Conservation (phyloP, 2,329 filamentous ascomycete genomes). For the Cladorrhinum sp. region DNA sequence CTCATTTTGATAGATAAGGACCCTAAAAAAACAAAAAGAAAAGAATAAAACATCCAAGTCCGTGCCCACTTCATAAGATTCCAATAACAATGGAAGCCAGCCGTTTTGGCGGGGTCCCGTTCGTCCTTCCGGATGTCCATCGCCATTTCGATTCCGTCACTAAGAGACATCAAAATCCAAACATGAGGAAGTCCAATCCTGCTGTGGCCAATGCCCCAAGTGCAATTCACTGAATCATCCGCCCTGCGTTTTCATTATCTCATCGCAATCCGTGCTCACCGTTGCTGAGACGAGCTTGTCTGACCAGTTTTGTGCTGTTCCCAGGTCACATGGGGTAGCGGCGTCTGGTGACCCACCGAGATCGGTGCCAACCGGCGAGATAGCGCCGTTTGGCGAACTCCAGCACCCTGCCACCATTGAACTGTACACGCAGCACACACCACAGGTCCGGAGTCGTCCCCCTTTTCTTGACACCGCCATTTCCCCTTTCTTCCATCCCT, state of each 20-base stretch:
- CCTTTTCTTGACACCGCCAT: constrained; percentile 26
- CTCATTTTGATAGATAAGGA: too few species aligned
- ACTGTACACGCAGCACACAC: neutral
- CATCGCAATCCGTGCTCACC: neutral
- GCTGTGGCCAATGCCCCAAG: neutral
- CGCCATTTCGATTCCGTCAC: neutral
- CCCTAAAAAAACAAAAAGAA: too few species aligned
- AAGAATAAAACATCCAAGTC: neutral
- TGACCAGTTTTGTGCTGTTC: neutral
- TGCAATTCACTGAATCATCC: neutral
- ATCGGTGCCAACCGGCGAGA: constrained; percentile 22
- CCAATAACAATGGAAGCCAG: neutral
- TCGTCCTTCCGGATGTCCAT: too few species aligned
- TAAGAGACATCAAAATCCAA: too few species aligned
- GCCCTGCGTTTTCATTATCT: neutral
- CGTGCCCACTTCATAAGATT: constrained; percentile 3
- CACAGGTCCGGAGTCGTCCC: neutral
- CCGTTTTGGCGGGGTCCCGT: neutral
- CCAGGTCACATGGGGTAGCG: constrained; percentile 21
- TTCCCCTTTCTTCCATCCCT: constrained; percentile 10
- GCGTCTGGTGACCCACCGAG: constrained; percentile 26
- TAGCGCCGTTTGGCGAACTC: constrained; percentile 11
- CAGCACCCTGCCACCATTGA: neutral
- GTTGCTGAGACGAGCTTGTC: neutral
- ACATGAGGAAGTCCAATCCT: too few species aligned